Evolutionary conservation across 208 protist species (phyloP).

Genomic region (Angomonas ambiguus): DNA sequence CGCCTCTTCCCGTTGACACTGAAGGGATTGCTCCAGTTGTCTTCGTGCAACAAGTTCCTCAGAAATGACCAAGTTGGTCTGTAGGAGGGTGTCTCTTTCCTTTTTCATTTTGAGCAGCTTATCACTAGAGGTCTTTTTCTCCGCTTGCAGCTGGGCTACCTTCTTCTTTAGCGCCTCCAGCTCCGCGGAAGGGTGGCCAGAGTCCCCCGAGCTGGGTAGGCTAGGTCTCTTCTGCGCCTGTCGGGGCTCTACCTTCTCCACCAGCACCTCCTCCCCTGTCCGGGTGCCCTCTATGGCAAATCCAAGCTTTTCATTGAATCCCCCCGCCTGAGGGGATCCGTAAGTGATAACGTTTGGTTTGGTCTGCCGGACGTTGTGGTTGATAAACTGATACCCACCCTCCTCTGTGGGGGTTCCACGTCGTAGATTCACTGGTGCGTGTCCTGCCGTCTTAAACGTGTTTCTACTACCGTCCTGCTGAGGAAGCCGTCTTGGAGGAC

Average conservation of each 20-base stretch:
- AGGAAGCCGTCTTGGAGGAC: too few relatives aligned
- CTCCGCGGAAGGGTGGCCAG: constrained; percentile 1
- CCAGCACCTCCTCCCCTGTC: constrained; percentile 54
- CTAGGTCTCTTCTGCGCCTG: constrained; percentile 2
- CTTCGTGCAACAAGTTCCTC: neutral
- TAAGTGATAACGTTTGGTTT: constrained; percentile 28
- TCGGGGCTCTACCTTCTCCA: constrained; percentile 18
- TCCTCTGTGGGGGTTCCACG: neutral
- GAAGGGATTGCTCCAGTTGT: neutral
- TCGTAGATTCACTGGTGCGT: neutral
- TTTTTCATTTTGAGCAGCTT: constrained; percentile 18
- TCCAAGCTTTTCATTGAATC: neutral
- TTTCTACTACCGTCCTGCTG: too few relatives aligned
- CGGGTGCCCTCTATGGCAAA: constrained; percentile 60
- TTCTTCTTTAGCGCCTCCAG: constrained; percentile 13
- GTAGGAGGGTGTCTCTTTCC: constrained; percentile 9
- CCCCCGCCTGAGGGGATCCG: constrained; percentile 14
- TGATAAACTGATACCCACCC: constrained; percentile 14
- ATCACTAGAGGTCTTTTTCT: constrained; percentile 10
- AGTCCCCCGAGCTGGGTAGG: constrained; percentile 1
- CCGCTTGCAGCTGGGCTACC: constrained; percentile 1
- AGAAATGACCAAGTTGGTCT: neutral
- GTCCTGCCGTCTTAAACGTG: too few relatives aligned
- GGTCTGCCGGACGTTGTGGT: constrained; percentile 16
- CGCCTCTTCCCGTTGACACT: neutral